A percentile compares a stretch with the other conserved stretches of the same genome.
Conservation (phyloP, 2,329 filamentous ascomycete genomes). For the Aspergillus candidus region DNA sequence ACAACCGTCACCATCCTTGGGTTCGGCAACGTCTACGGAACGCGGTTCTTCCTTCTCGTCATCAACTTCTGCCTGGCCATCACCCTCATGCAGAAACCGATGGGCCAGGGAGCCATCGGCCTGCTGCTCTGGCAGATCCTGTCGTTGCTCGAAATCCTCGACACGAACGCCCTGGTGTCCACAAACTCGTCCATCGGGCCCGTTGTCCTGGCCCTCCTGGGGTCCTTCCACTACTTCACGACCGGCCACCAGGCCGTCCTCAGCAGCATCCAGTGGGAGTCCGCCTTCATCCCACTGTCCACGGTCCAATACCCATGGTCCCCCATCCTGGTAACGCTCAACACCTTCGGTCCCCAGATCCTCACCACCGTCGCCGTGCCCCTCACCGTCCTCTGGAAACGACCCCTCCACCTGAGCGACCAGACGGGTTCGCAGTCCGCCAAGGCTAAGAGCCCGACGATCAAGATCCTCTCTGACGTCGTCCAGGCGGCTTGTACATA, state of each 20-base stretch:
- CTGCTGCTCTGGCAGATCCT: slow-evolving; percentile 85
- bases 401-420: slow-evolving; percentile 64
- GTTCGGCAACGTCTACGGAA: slow-evolving; percentile 88
- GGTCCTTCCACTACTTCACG: slow-evolving; percentile 94
- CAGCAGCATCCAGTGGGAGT: slow-evolving; percentile 90
- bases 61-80: slow-evolving; percentile 71
- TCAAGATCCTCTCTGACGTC: slow-evolving; percentile 58
- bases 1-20: slow-evolving; percentile 70
- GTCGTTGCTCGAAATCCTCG: slow-evolving; percentile 61
- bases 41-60: slow-evolving; percentile 78
- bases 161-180: slow-evolving; percentile 55
- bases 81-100: slow-evolving; percentile 82
- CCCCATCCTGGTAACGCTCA: slow-evolving; percentile 72
- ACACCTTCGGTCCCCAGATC: slow-evolving; percentile 86
- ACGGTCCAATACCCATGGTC: slow-evolving; percentile 84
- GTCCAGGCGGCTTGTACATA: slow-evolving; percentile 68
- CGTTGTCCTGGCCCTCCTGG: slow-evolving; percentile 76
- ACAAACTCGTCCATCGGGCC: slow-evolving; percentile 68
- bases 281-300: slow-evolving; percentile 81
- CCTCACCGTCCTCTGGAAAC: slow-evolving; percentile 82
- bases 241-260: slow-evolving; percentile 91
- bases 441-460: slow-evolving; percentile 23
- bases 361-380: slow-evolving; percentile 74
- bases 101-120: slow-evolving; percentile 80
- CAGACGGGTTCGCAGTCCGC: slow-evolving; percentile 13